phyloP scores from a whole-genome alignment of 257 asterid genomes.

The Fraxinus quadrangulata region DNA sequence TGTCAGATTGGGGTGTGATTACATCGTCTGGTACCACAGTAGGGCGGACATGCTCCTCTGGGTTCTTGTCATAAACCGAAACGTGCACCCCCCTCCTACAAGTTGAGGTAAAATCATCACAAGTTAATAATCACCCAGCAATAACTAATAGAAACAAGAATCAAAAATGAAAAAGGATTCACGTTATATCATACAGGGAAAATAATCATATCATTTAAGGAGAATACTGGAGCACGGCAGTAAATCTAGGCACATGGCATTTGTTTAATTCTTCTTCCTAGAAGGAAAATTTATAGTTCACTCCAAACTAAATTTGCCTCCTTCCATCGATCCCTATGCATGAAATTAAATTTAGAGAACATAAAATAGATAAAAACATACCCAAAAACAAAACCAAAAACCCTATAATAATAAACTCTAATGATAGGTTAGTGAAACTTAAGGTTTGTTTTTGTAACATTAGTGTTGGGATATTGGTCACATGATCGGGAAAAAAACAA shows the following conservation, averaged over 20 bases:
- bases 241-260: slow-evolving; percentile 5
- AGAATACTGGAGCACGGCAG: neutral
- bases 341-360: neutral
- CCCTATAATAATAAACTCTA: neutral
- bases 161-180: too few relatives aligned
- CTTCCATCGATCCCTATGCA: neutral
- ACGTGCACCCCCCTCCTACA: slow-evolving; percentile 71
- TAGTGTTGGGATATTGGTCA: neutral
- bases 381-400: neutral
- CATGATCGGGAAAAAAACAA: neutral
- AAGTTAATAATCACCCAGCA: neutral
- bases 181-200: too few relatives aligned
- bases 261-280: neutral
- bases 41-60: slow-evolving; percentile 56
- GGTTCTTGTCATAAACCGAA: slow-evolving; percentile 81
- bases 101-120: neutral
- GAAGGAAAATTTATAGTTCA: neutral
- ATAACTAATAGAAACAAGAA: too few relatives aligned
- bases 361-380: neutral
- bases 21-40: slow-evolving; percentile 62
- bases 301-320: neutral
- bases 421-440: neutral
- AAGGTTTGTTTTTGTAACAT: slow-evolving; percentile 16
- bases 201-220: neutral
- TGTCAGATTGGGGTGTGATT: slow-evolving; percentile 44